A percentile compares a stretch with the other conserved stretches of the same genome.
These are phyloP conservation scores for Tripidium arundinaceum DNA, from an alignment of 202 grass and related monocot genomes.

Conservation along the genomic window DNA sequence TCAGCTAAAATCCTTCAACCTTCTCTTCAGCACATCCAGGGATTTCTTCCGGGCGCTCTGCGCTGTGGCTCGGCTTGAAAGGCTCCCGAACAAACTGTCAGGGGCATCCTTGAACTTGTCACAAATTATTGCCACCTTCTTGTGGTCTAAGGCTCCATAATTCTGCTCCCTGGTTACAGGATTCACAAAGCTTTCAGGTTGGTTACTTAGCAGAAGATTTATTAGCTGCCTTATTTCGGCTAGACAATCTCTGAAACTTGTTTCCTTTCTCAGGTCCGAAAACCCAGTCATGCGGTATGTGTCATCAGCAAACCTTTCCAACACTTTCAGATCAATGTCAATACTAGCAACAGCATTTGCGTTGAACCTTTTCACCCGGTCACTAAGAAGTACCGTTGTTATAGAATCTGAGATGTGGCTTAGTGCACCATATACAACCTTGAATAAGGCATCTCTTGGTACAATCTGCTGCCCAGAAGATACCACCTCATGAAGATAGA, in stretches of 20 bases:
- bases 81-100: slow-evolving; percentile 75
- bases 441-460: slow-evolving; percentile 56
- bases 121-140: slow-evolving; percentile 72
- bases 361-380: slow-evolving; percentile 75
- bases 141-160: slow-evolving; percentile 68
- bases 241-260: slow-evolving; percentile 67
- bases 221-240: slow-evolving; percentile 63
- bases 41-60: slow-evolving; percentile 77
- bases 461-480: slow-evolving; percentile 62
- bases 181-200: slow-evolving; percentile 78
- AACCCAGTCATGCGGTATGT: slow-evolving; percentile 50
- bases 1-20: slow-evolving; percentile 90
- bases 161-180: slow-evolving; percentile 65
- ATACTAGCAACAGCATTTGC: slow-evolving; percentile 54
- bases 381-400: slow-evolving; percentile 60
- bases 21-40: slow-evolving; percentile 80
- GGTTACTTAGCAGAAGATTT: slow-evolving; percentile 82
- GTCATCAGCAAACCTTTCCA: slow-evolving; percentile 63
- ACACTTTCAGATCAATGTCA: slow-evolving; percentile 65
- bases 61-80: slow-evolving; percentile 51
- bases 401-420: slow-evolving; percentile 64
- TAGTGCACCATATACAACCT: slow-evolving; percentile 55
- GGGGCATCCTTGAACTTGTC: slow-evolving; percentile 78
- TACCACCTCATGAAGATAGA: slow-evolving; percentile 54
- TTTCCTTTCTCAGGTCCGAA: slow-evolving; percentile 52